phyloP scores from a whole-genome alignment of 805 yeast genomes.

The Hanseniaspora nectarophila region DNA sequence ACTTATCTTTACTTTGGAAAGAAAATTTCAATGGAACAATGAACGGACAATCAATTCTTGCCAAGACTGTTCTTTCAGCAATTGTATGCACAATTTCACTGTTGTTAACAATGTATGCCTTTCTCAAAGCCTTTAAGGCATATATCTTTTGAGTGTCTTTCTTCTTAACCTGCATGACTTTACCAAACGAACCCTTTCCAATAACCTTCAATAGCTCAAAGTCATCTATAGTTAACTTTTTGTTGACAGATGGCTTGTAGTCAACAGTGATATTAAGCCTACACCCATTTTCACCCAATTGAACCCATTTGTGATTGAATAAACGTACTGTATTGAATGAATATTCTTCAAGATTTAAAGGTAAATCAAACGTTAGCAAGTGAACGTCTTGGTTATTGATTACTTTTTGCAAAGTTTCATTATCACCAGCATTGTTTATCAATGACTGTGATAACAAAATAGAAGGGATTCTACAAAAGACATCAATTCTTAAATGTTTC shows the following conservation, averaged over 20 bases:
- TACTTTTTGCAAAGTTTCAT: conserved; percentile 27
- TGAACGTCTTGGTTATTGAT: conserved; percentile 53
- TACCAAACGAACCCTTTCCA: conserved; percentile 96
- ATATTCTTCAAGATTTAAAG: conserved; percentile 41
- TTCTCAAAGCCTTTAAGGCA: conserved; percentile 86
- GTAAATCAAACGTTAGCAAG: conserved; percentile 58
- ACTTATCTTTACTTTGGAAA: conserved; percentile 92
- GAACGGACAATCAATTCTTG: conserved; percentile 86
- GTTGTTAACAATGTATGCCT: conserved; percentile 85
- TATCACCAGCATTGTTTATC: conserved; percentile 25
- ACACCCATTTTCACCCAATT: conserved; percentile 29
- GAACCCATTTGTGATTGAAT: conserved; percentile 52
- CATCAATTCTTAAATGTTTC: conserved; percentile 58
- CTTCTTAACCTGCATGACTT: conserved; percentile 96
- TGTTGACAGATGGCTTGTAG: conserved; percentile 53
- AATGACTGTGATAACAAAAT: conserved; percentile 39
- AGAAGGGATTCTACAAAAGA: conserved; percentile 68
- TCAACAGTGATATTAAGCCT: conserved; percentile 53
- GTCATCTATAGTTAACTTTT: conserved; percentile 74
- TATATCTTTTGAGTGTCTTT: conserved; percentile 90
- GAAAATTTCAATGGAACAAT: conserved; percentile 93
- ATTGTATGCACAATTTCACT: conserved; percentile 92
- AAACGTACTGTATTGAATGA: conserved; percentile 44
- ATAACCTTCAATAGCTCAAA: conserved; percentile 88
- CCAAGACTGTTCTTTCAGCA: conserved; percentile 90